These are phyloP conservation scores for Rhinocladiella similis DNA, from an alignment of 2,329 filamentous ascomycete genomes.

Conservation along the genomic window DNA sequence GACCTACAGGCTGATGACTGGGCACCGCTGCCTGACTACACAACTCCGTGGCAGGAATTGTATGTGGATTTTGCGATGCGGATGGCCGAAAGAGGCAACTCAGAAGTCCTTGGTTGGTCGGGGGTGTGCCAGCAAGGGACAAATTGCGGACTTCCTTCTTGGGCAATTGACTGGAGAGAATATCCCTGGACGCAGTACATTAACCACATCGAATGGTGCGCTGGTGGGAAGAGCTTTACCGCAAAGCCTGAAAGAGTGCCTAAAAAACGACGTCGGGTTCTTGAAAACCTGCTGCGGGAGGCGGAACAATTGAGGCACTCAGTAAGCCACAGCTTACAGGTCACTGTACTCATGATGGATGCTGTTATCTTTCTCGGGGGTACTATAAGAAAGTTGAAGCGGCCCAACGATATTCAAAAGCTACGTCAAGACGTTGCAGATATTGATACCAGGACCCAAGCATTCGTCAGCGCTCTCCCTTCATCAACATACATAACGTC, in stretches of 20 bases:
- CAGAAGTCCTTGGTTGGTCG: conserved; percentile 7
- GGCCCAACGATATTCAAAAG: background rate
- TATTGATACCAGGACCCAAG: conserved; percentile 1
- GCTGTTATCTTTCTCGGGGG: conserved; percentile 6
- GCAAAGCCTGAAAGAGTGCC: conserved; percentile 10
- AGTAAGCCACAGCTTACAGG: conserved; percentile 1
- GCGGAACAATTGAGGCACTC: background rate
- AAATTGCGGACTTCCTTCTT: conserved; percentile 8
- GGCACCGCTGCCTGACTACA: conserved; percentile 14
- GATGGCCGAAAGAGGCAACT: conserved; percentile 8
- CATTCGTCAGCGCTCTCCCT: conserved; percentile 1
- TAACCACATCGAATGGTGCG: conserved; percentile 5
- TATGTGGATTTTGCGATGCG: conserved; percentile 12
- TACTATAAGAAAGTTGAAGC: background rate
- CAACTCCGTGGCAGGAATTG: conserved; percentile 12
- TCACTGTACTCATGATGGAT: conserved; percentile 13
- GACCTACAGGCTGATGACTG: conserved; percentile 11
- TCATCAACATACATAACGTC: conserved; percentile 12
- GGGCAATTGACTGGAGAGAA: conserved; percentile 17
- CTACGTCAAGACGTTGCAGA: background rate
- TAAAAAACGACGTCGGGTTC: conserved; percentile 7
- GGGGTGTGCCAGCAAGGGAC: conserved; percentile 7
- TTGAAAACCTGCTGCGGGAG: conserved; percentile 3
- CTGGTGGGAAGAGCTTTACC: conserved; percentile 4
- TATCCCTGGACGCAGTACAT: conserved; percentile 6